A percentile compares a stretch with the other conserved stretches of the same genome.
phyloP scores from a whole-genome alignment of 2,329 filamentous ascomycete species.

The Hymenoscyphus scutula region DNA sequence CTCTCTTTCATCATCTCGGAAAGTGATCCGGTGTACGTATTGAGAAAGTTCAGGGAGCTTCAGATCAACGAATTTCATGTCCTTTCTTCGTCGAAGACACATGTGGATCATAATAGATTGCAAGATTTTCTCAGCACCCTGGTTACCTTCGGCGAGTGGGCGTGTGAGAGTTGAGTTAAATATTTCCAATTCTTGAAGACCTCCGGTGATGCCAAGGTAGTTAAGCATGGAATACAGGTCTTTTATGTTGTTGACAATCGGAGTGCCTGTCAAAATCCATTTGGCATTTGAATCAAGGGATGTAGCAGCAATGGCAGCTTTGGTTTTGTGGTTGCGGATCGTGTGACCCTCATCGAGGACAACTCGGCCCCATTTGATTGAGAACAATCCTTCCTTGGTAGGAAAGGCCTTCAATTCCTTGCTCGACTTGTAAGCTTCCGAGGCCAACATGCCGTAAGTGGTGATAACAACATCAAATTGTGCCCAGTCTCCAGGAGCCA shows the following conservation, averaged over 20 bases:
- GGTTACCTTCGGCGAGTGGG: conserved; percentile 58
- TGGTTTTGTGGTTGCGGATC: conserved; percentile 75
- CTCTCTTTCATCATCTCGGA: conserved; percentile 69
- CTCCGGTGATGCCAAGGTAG: conserved; percentile 73
- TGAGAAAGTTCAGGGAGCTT: conserved; percentile 75
- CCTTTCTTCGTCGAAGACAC: conserved; percentile 78
- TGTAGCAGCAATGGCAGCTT: conserved; percentile 66
- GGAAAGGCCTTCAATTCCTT: conserved; percentile 42
- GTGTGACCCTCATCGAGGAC: conserved; percentile 82
- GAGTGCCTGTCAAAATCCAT: conserved; percentile 79
- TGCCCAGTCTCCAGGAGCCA: conserved; percentile 53
- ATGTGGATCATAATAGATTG: conserved; percentile 78
- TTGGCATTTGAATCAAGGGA: conserved; percentile 66
- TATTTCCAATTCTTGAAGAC: conserved; percentile 67
- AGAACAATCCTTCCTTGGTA: conserved; percentile 53
- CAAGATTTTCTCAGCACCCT: conserved; percentile 60
- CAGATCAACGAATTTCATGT: conserved; percentile 84
- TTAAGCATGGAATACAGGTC: conserved; percentile 79
- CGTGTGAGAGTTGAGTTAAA: conserved; percentile 73
- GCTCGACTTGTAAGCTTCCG: conserved; percentile 56
- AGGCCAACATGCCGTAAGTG: conserved; percentile 74
- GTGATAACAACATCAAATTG: conserved; percentile 77
- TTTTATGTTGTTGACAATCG: conserved; percentile 78
- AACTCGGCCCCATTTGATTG: conserved; percentile 71
- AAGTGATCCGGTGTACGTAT: conserved; percentile 72